Evolutionary conservation across 805 yeast genomes (phyloP).

Genomic region (Yarrowia sp.): DNA sequence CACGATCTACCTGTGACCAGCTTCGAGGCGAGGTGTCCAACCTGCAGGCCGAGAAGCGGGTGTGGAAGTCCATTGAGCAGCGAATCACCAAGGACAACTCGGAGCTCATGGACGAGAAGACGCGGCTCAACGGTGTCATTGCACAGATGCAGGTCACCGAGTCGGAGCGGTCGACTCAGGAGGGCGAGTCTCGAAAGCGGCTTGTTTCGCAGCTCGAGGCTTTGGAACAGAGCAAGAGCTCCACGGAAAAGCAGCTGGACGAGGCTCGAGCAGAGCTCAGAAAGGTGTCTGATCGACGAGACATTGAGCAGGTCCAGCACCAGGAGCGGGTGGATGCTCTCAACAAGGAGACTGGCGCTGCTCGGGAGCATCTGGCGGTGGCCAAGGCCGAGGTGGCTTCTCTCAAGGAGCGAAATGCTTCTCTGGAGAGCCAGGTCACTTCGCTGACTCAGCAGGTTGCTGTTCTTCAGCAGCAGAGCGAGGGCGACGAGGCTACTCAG

Average conservation of each 20-base stretch:
- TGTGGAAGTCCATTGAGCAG: constrained; percentile 49
- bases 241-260: constrained; percentile 46
- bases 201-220: constrained; percentile 49
- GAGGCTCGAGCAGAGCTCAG: constrained; percentile 52
- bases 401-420: constrained; percentile 41
- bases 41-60: constrained; percentile 52
- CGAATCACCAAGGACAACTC: constrained; percentile 53
- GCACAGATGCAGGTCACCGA: constrained; percentile 58
- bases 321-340: constrained; percentile 61
- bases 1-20: constrained; percentile 47
- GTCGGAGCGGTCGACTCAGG: constrained; percentile 56
- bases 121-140: constrained; percentile 54
- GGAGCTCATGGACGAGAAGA: constrained; percentile 55
- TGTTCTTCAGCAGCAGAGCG: constrained; percentile 35
- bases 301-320: constrained; percentile 52
- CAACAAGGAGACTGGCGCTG: constrained; percentile 43
- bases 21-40: constrained; percentile 47
- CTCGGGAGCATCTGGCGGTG: constrained; percentile 44
- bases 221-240: constrained; percentile 47
- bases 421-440: constrained; percentile 37
- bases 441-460: constrained; percentile 34
- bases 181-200: constrained; percentile 49
- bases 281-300: constrained; percentile 51
- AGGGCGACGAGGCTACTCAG: constrained; percentile 34
- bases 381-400: constrained; percentile 44